Percentiles rank a stretch among this genome's conserved stretches.
These are phyloP conservation scores for Pichia norvegensis DNA, from an alignment of 1,139 yeast genomes.

Conservation along the genomic window DNA sequence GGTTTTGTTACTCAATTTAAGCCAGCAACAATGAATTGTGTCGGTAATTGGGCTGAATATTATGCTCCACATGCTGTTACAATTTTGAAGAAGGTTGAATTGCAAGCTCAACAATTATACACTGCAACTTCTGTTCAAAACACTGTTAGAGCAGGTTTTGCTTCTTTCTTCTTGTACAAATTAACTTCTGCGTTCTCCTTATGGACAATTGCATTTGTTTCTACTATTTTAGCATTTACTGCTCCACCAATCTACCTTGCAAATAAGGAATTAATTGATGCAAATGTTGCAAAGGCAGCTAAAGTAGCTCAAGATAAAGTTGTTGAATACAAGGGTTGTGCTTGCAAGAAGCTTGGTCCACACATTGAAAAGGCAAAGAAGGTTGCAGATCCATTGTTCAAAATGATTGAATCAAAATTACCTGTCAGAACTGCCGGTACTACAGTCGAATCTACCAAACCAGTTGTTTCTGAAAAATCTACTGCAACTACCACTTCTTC, in stretches of 20 bases:
- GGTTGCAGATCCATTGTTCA: constrained; percentile 59
- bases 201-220: constrained; percentile 53
- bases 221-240: constrained; percentile 61
- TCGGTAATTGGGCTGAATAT: constrained; percentile 35
- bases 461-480: constrained; percentile 14
- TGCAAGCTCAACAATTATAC: constrained; percentile 48
- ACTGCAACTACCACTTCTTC: constrained; percentile 26
- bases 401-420: constrained; percentile 48
- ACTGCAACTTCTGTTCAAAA: constrained; percentile 61
- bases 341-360: constrained; percentile 47
- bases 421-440: constrained; percentile 70
- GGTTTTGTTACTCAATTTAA: constrained; percentile 63
- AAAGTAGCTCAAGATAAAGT: constrained; percentile 51
- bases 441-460: constrained; percentile 37
- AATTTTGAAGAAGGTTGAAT: constrained; percentile 38
- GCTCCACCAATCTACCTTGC: constrained; percentile 66
- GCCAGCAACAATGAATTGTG: constrained; percentile 34
- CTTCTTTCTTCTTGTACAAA: constrained; percentile 57
- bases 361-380: constrained; percentile 38
- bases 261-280: constrained; percentile 77
- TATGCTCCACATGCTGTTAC: constrained; percentile 40
- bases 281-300: constrained; percentile 51
- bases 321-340: constrained; percentile 41
- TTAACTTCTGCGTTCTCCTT: constrained; percentile 72
- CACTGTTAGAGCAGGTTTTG: constrained; percentile 67